Percentiles rank a stretch among this genome's conserved stretches.
Evolutionary conservation across 2,329 filamentous ascomycete species (phyloP).

Genomic region (Fragosphaeria purpurea): DNA sequence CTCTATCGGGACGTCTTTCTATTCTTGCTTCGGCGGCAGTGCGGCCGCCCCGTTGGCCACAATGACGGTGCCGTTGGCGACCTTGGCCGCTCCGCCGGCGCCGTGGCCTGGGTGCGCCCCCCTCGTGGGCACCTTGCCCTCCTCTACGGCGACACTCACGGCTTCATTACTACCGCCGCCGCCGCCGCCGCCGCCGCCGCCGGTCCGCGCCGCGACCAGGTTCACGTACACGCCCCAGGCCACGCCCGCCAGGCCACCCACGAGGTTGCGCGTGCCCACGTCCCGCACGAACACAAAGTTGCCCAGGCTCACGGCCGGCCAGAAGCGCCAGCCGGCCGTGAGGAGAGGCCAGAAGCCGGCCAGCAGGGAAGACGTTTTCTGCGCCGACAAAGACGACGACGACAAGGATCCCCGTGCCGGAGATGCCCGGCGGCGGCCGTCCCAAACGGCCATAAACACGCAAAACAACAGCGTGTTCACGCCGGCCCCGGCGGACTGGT

Average conservation of each 20-base stretch:
- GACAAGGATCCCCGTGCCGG: neutral
- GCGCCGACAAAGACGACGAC: conserved; percentile 21
- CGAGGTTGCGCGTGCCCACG: conserved; percentile 53
- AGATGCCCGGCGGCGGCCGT: conserved; percentile 12
- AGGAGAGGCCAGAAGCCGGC: conserved; percentile 56
- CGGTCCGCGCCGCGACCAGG: conserved; percentile 27
- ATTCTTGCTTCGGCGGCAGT: too few relatives aligned
- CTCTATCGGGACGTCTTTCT: too few relatives aligned
- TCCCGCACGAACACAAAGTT: conserved; percentile 57
- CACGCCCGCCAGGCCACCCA: conserved; percentile 58
- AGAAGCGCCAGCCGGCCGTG: conserved; percentile 59
- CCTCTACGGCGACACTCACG: neutral
- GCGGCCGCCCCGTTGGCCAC: too few relatives aligned
- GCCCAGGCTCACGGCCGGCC: conserved; percentile 56
- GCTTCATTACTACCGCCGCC: neutral
- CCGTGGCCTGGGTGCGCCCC: too few relatives aligned
- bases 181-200: conserved; percentile 20
- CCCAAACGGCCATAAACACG: conserved; percentile 36
- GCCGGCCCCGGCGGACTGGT: conserved; percentile 57
- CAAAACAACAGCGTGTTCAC: conserved; percentile 58
- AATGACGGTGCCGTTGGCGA: too few relatives aligned
- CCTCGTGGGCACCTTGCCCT: neutral
- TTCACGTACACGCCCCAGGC: conserved; percentile 64
- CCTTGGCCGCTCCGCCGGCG: too few relatives aligned
- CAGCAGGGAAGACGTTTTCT: conserved; percentile 32